Evolutionary conservation across 441 rosid species (phyloP), one percentile per base, ranked within the genome.

Genomic region (Aleurites moluccanus): DNA sequence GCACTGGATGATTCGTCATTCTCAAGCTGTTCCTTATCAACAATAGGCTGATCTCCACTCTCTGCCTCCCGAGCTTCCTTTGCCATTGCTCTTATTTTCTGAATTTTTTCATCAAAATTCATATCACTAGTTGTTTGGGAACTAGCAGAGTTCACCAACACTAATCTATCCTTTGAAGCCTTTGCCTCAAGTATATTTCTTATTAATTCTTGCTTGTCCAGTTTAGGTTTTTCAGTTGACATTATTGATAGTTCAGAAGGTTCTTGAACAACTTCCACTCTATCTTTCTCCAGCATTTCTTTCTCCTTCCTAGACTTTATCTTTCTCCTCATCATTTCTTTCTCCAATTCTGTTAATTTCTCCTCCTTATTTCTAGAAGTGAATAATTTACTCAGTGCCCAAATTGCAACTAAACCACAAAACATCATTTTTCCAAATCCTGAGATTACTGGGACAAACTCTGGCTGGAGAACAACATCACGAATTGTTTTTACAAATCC

Each of bases 301-400:
- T 84, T 88, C 81, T 85, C 86, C 80, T 84, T 85, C 78, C 97
- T 83, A 45, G 87, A 82, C 75, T 87, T 88, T 69, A 88, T 84
- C 89, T 92, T 92, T 76, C 97, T 89, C 88, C 88, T 85, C 92
- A 91, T 81, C 97, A 92, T 90, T 78, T 89, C 92, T 87, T 94
- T 92, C 86, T 94, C 98, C 83, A 85, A 25, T 47, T 78, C 84
- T 1, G 95, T 88, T 38, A 73, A 77, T 75, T 80, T 72, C 59
- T 77, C 87, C 75, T 84, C 86, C 74, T 79, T 73, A 60, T 83
- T 85, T 73, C 71, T 61, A 49, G 56, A 80, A 62, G 80, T 60
- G 35, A 90, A 74, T 52, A 90, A 75, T 27, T 75, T 85, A 80
- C 83, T 92, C 60, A 85, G 64, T 16, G 79, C 83, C 90, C 89